These are phyloP conservation scores for Cryptococcus floricola DNA, from an alignment of 1,284 basidiomycete species.

Conservation along the genomic window DNA sequence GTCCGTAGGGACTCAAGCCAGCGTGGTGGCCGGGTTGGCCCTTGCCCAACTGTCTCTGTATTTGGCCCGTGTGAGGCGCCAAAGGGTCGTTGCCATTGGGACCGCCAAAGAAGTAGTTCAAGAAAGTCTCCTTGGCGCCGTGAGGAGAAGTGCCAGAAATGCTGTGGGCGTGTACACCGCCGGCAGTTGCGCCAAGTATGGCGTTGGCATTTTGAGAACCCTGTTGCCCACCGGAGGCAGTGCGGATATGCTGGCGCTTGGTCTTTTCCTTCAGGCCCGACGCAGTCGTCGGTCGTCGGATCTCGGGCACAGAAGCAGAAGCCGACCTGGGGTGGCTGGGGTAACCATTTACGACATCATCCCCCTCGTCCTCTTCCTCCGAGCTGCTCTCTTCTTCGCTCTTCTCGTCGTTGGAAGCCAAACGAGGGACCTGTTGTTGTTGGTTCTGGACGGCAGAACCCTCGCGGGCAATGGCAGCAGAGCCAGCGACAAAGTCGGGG, in stretches of 20 bases:
- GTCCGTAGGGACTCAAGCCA: not conserved
- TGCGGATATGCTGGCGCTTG: constrained; percentile 24
- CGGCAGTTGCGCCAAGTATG: constrained; percentile 28
- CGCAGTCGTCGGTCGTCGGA: constrained; percentile 39
- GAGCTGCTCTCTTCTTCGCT: constrained; percentile 39
- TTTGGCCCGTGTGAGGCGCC: not conserved
- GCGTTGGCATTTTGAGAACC: constrained; percentile 16
- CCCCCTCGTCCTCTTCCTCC: constrained; percentile 28
- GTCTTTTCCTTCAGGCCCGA: constrained; percentile 1
- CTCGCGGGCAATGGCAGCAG: constrained; percentile 47
- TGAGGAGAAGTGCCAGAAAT: constrained; percentile 48
- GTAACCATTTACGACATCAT: constrained; percentile 20
- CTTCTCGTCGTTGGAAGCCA: constrained; percentile 29
- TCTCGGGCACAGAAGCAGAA: constrained; percentile 74
- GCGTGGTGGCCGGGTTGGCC: not conserved
- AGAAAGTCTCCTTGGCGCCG: constrained; percentile 76
- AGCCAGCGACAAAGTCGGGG: constrained; percentile 49
- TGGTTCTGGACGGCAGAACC: constrained; percentile 24
- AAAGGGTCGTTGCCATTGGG: constrained; percentile 47
- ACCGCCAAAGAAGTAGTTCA: constrained; percentile 90
- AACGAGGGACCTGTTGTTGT: constrained; percentile 23
- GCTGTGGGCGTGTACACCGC: constrained; percentile 53
- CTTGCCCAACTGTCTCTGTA: not conserved
- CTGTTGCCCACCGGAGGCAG: constrained; percentile 16
- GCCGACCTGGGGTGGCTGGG: constrained; percentile 62